Base-by-base conservation (phyloP, 345 rosid genomes). In the Excoecaria agallocha region DNA sequence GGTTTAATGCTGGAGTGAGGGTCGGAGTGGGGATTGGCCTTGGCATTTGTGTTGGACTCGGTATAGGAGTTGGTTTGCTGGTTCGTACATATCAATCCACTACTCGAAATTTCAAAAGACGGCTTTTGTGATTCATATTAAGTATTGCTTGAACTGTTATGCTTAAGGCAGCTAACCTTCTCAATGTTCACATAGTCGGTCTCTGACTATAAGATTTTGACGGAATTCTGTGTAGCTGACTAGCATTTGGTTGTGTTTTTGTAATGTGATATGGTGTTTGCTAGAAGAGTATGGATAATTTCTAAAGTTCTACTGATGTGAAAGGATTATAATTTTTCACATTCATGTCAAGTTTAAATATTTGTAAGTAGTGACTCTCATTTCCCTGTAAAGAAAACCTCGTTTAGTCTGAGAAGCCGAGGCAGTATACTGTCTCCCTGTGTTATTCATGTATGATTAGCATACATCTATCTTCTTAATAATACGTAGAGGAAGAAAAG, bases 1-100 rank as follows among this genome's bases (percentile, higher is more conserved):
- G 97, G 99, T 93, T 95, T 78, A 95, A 91, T 71, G 96, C 99
- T 0, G 99, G 99, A 49, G 98, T 94, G 39, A 84, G 98, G 58
- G 98, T 92, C 75, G 98, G 98, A 35, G 98, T 94, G 17, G 98
- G 99, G 38, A 91, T 95, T 43, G 98, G 99, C 22, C 99, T 94
- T 20, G 97, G 99, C 56, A 85, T 93, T 73, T 95, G 96, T 70
- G 84, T 95, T 51, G 98, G 98, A 67, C 38, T 93, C 5, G 98
- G 99, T 20, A 79, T 95, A 77, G 99, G 99, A 58, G 96, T 93
- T 25, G 98, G 99, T 62, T 86, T 95, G 82, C 75, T 95, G 66
- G 91, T 88, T 25, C 97, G 93, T 48, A 84, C 93, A 49, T 94
- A 92, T 84, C 91, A 89, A 70, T 65, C 93, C 19, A 90, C 99